Evolutionary conservation across 768 basidiomycete genomes (phyloP), one percentile per base, ranked within the genome.

Genomic region (Rhodotorula graminis): DNA sequence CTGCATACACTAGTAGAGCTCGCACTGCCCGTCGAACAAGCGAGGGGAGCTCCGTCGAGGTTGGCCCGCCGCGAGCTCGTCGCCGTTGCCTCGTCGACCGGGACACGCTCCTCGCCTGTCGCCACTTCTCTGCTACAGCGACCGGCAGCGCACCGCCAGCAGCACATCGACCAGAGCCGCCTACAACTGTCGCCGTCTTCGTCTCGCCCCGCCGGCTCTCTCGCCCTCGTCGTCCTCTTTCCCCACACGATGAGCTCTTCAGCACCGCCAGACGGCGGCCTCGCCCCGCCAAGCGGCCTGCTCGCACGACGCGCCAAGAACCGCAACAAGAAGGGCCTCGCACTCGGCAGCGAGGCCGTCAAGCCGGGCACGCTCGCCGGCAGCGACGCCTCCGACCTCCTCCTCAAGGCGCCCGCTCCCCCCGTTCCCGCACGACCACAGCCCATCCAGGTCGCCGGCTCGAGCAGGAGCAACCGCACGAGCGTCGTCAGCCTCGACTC

Each of bases 271-370:
- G 55, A 56, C 2, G 50, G 50, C 50, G 53, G 53, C 53, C 53
- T 55, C n/a, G 46, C 53, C 40, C 61, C 59, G 7, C 55, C 55
- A 8, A 29, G 50, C 12, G 44, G 27, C 1, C 52, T 68, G 14
- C 53, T 68, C 50, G 62, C 63, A 0, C 63, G 56, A 4, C 66
- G 63, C 25, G 46, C 25, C 29, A 75, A 71, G 74, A 69, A 77
- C 59, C 76, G 78, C 58, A 78, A 78, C 70, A 70, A 70, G 64
- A 77, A 75, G 59, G 75, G 74, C 27, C 74, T 78, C 52, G 68
- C 74, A n/a, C 69, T 78, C 44, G 61, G 59, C 4, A 49, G 70
- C 42, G 73, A 69, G 1, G 66, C 78, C 11, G 64, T 70, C 27
- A 78, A 77, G 53, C 76, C 78, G 4, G 76, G 75, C 46, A 73